These are phyloP conservation scores for Leucosporidium creatinivorum DNA, from an alignment of 768 basidiomycete species.

Conservation along the genomic window DNA sequence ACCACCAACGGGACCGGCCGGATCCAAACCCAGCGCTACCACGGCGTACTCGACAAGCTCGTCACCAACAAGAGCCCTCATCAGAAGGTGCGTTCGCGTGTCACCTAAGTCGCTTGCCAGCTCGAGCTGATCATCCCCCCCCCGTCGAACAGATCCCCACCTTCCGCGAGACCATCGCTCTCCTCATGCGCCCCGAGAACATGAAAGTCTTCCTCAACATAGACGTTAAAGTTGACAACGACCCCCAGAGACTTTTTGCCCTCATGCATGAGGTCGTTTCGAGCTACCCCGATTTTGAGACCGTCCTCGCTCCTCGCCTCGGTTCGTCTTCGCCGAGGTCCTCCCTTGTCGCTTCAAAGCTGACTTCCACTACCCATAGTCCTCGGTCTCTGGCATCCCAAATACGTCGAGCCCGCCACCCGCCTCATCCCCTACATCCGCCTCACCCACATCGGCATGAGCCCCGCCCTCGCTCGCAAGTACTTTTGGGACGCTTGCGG, in stretches of 20 bases:
- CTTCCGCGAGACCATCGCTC: conserved; percentile 70
- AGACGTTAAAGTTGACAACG: conserved; percentile 76
- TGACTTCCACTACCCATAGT: conserved; percentile 63
- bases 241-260: conserved; percentile 73
- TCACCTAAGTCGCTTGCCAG: too few species aligned
- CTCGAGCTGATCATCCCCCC: conserved; percentile 63
- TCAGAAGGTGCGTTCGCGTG: conserved; percentile 5
- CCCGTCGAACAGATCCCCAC: conserved; percentile 60
- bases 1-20: conserved; percentile 71
- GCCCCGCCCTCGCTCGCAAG: conserved; percentile 61
- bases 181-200: conserved; percentile 59
- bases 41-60: conserved; percentile 72
- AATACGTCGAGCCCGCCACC: conserved; percentile 72
- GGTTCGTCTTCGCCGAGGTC: conserved; percentile 45
- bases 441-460: conserved; percentile 74
- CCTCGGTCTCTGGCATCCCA: conserved; percentile 83
- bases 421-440: conserved; percentile 70
- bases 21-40: conserved; percentile 63
- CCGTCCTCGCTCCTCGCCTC: conserved; percentile 66
- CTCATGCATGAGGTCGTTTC: conserved; percentile 65
- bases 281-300: conserved; percentile 63
- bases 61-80: conserved; percentile 49
- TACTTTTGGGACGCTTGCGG: conserved; percentile 87
- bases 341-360: conserved; percentile 53
- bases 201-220: conserved; percentile 56